Evolutionary conservation across 129 eudicot species (phyloP).

Genomic region (Escallonia herrerae): DNA sequence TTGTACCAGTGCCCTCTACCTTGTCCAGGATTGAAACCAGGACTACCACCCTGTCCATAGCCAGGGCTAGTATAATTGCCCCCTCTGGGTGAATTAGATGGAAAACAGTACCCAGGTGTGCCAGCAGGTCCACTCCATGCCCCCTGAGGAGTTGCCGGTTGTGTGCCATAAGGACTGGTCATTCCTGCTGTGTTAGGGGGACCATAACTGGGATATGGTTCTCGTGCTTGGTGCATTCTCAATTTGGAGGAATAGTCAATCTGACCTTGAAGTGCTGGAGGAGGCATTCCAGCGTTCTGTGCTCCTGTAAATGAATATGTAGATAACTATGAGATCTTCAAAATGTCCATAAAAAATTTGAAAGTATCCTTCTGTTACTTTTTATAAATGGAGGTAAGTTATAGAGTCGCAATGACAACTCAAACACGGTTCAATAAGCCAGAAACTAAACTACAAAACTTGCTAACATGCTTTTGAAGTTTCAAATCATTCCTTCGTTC

Average conservation of each 20-base stretch:
- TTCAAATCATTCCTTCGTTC: too few species aligned
- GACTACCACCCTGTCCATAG: slow-evolving; percentile 19
- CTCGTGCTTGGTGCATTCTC: slow-evolving; percentile 37
- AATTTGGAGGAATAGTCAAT: slow-evolving; percentile 25
- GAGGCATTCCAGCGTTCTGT: slow-evolving; percentile 22
- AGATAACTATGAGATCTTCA: not conserved
- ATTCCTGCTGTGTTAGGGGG: slow-evolving; percentile 6
- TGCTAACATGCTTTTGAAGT: too few species aligned
- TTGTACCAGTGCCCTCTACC: slow-evolving; percentile 33
- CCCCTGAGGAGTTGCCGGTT: slow-evolving; percentile 10
- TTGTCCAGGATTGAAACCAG: slow-evolving; percentile 23
- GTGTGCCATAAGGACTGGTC: slow-evolving; percentile 16
- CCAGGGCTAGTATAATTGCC: slow-evolving; percentile 31
- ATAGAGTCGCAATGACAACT: too few species aligned
- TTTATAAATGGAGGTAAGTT: too few species aligned
- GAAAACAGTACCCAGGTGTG: slow-evolving; percentile 16
- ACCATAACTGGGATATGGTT: slow-evolving; percentile 20
- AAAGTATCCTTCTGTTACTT: too few species aligned
- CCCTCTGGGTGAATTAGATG: slow-evolving; percentile 35
- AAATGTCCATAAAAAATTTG: not conserved
- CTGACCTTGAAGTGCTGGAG: slow-evolving; percentile 39
- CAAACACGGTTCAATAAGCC: too few species aligned
- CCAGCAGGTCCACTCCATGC: slow-evolving; percentile 14
- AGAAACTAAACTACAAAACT: too few species aligned
- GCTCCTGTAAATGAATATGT: slow-evolving; percentile 32